Base-by-base conservation (phyloP, 1,139 yeast genomes). In the Geotrichum bryndzae region DNA sequence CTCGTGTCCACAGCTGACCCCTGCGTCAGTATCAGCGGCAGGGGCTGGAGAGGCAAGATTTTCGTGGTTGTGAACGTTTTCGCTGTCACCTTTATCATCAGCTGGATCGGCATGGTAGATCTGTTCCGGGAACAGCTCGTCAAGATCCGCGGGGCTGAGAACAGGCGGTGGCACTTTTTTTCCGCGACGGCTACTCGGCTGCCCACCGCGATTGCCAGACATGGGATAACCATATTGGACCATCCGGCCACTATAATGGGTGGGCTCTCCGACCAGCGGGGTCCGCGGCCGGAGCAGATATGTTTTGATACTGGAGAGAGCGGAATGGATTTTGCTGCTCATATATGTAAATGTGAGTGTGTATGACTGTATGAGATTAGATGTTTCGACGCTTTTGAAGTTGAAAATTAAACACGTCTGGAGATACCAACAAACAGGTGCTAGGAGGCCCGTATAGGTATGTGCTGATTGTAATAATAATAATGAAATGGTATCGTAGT, bases 261-360 rank as follows among this genome's bases (percentile, higher is more conserved):
- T 10, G 15, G 27, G 35, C 13, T 38, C 35, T 1, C 35, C 38
- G 18, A 50, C 38, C 23, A 50, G 50, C 10, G 29, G 22, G 10
- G 35, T 13, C 29, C 57, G 57, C 25, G 51, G 51, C 31, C n/a
- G 15, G 23, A 54, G 38, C 23, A 54, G 51, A n/a, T 54, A 54
- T 2, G 57, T n/a, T 29, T 54, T 54, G n/a, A 54, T 18, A 27
- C 51, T 41, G 10, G 57, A 54, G n/a, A 54, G 57, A 27, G 57
- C 33, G 11, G 57, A 41, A 18, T 54, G 57, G 13, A 54, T 31
- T 23, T 41, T 23, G n/a, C 48, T 33, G n/a, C 38, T 53, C 27
- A 33, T 54, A 10, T 23, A 15, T 41, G 25, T 35, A 18, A 23
- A 35, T 51, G 7, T 25, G 8, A 8, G 22, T 18, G 15, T 50